Conservation (phyloP, 2,329 filamentous ascomycete genomes). For the Venturia carpophila region DNA sequence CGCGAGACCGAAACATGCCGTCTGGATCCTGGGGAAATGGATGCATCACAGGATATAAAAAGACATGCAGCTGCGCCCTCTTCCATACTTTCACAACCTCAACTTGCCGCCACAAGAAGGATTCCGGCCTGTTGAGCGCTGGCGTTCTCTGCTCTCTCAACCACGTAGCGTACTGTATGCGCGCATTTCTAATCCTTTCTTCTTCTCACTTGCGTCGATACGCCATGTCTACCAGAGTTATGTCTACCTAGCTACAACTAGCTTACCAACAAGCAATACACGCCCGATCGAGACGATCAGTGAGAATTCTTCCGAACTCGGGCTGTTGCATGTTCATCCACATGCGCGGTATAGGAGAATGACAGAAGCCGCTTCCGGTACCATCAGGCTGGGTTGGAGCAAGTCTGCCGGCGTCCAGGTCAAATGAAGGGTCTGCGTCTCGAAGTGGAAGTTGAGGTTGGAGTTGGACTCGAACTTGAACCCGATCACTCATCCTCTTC, state of each 20-base stretch:
- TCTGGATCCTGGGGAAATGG: not conserved
- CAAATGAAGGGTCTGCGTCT: too few relatives aligned
- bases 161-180: too few relatives aligned
- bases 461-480: too few relatives aligned
- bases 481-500: too few relatives aligned
- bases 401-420: not conserved
- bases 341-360: not conserved
- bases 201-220: not conserved
- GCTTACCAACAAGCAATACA: not conserved
- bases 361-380: not conserved
- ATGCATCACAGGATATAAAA: not conserved
- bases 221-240: not conserved
- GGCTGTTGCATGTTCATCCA: not conserved
- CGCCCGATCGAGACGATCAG: not conserved
- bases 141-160: too few relatives aligned
- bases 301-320: not conserved
- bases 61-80: not conserved
- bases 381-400: not conserved
- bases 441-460: too few relatives aligned
- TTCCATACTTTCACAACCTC: too few relatives aligned
- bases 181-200: too few relatives aligned
- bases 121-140: too few relatives aligned
- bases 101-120: too few relatives aligned
- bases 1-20: not conserved
- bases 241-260: not conserved